Percentiles rank a stretch among this genome's conserved stretches.
Conservation (phyloP, 2,329 filamentous ascomycete species). For the Xylaria sp. region DNA sequence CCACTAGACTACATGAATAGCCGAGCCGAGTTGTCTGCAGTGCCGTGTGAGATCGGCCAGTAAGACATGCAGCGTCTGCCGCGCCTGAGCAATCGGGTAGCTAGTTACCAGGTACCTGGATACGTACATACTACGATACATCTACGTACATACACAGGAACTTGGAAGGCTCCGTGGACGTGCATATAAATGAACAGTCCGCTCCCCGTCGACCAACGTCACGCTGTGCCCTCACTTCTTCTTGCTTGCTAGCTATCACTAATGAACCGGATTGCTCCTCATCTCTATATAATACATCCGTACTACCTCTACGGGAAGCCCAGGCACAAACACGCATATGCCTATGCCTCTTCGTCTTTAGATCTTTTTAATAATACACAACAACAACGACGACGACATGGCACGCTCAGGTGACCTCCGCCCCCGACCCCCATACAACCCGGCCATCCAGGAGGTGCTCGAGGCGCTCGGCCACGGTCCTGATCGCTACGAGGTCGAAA, state of each 20-base stretch:
- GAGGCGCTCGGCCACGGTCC: conserved; percentile 43
- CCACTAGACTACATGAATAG: conserved; percentile 18
- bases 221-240: conserved; percentile 3
- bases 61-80: conserved; percentile 31
- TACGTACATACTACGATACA: conserved; percentile 2
- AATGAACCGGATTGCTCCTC: background rate
- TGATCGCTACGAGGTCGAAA: conserved; percentile 47
- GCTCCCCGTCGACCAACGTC: conserved; percentile 24
- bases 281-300: background rate
- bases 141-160: background rate
- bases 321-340: conserved; percentile 25
- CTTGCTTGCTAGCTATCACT: background rate
- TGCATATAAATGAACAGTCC: conserved; percentile 28
- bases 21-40: conserved; percentile 33
- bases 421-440: conserved; percentile 48
- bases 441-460: conserved; percentile 45
- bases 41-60: conserved; percentile 30
- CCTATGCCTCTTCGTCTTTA: conserved; percentile 19
- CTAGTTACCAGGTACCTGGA: conserved; percentile 34
- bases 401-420: conserved; percentile 44
- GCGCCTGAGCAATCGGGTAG: conserved; percentile 15
- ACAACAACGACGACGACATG: conserved; percentile 34
- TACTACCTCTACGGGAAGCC: conserved; percentile 13
- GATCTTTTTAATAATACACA: conserved; percentile 18
- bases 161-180: conserved; percentile 12